phyloP scores from a whole-genome alignment of 2,329 filamentous ascomycete species.

The Conoideocrella luteorostrata region DNA sequence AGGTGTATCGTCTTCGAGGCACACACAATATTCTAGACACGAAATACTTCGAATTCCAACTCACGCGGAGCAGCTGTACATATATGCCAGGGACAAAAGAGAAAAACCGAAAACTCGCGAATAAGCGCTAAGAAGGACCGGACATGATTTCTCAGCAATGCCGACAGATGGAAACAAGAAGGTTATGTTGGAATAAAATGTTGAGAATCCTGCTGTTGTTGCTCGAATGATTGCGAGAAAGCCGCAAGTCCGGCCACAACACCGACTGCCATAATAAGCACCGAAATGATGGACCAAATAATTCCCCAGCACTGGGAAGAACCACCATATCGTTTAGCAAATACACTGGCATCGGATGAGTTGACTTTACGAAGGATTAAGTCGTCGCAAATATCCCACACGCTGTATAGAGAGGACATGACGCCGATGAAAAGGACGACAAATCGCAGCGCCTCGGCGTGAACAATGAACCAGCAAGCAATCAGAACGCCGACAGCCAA shows the following conservation, averaged over 20 bases:
- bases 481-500: constrained; percentile 64
- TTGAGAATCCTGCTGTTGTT: constrained; percentile 64
- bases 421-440: constrained; percentile 76
- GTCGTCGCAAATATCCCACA: constrained; percentile 83
- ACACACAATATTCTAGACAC: no score
- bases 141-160: no score
- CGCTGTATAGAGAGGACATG: constrained; percentile 74
- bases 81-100: no score
- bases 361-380: constrained; percentile 76
- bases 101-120: neutral
- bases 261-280: constrained; percentile 63
- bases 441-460: constrained; percentile 67
- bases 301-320: constrained; percentile 78
- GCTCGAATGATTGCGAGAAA: constrained; percentile 61
- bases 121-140: no score
- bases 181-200: constrained; percentile 52
- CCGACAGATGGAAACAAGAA: no score
- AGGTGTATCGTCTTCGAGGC: no score
- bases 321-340: constrained; percentile 70
- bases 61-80: no score
- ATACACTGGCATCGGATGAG: constrained; percentile 71
- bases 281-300: constrained; percentile 67
- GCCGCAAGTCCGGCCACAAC: constrained; percentile 73
- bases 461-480: constrained; percentile 73
- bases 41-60: no score